phyloP scores from a whole-genome alignment of 2,329 filamentous ascomycete species.

The Leptodontidium sp. region DNA sequence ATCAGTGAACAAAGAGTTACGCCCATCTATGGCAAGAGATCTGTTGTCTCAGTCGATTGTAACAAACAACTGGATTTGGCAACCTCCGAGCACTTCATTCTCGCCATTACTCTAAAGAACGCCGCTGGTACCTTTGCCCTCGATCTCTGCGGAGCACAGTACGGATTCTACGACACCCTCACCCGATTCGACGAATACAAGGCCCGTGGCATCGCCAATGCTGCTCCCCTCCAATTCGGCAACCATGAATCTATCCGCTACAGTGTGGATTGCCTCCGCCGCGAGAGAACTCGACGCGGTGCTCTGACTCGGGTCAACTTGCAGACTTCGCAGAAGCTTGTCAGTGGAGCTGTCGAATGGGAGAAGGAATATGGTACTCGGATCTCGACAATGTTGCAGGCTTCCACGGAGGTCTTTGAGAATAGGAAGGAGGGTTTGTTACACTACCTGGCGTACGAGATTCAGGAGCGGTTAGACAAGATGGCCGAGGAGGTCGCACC shows the following conservation, averaged over 20 bases:
- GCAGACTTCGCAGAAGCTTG: not conserved
- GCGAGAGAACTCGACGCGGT: not conserved
- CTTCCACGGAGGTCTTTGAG: not conserved
- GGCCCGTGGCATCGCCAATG: not conserved
- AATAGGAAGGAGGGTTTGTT: conserved; percentile 5
- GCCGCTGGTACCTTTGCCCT: not conserved
- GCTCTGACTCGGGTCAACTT: conserved; percentile 1
- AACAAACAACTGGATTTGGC: not conserved
- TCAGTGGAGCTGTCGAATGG: not conserved
- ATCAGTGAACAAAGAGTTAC: conserved; percentile 3
- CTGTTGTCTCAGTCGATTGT: not conserved
- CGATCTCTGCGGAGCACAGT: conserved; percentile 17
- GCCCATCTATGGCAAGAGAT: not conserved
- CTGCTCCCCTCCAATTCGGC: not conserved
- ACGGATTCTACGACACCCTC: conserved; percentile 6
- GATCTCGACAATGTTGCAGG: not conserved
- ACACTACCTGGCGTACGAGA: conserved; percentile 6
- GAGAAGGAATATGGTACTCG: not conserved
- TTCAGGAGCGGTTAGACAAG: not conserved
- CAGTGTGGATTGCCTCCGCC: not conserved
- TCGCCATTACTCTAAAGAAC: conserved; percentile 5
- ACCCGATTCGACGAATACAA: not conserved
- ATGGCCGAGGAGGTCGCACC: not conserved
- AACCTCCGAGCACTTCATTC: not conserved
- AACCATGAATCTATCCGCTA: not conserved